Evolutionary conservation across 2,329 filamentous ascomycete species (phyloP).

Genomic region (Xylariaceae sp.): DNA sequence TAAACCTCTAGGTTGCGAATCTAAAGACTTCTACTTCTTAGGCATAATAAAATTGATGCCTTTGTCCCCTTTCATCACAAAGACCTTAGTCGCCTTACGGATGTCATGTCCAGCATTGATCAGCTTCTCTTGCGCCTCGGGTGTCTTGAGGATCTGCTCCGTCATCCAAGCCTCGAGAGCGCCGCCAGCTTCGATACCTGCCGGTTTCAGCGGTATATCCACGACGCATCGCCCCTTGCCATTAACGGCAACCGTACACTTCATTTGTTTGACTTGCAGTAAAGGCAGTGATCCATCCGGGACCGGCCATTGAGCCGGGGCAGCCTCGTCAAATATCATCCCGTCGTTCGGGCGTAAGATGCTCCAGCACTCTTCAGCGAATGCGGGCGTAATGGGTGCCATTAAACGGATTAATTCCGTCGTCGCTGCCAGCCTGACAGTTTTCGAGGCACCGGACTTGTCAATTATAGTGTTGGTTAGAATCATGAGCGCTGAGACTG

Average conservation of each 20-base stretch:
- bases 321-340: slow-evolving; percentile 41
- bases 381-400: slow-evolving; percentile 72
- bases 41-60: slow-evolving; percentile 65
- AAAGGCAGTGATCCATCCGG: slow-evolving; percentile 46
- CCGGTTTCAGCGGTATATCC: slow-evolving; percentile 52
- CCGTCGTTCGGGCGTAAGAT: slow-evolving; percentile 40
- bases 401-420: slow-evolving; percentile 62
- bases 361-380: slow-evolving; percentile 77
- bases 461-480: slow-evolving; percentile 65
- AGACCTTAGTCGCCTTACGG: slow-evolving; percentile 31
- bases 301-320: slow-evolving; percentile 50
- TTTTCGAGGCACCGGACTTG: slow-evolving; percentile 36
- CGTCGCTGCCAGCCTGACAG: slow-evolving; percentile 45
- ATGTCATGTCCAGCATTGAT: slow-evolving; percentile 41
- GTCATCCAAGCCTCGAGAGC: slow-evolving; percentile 56
- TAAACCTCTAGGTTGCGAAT: background rate
- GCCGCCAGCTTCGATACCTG: slow-evolving; percentile 31
- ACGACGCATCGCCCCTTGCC: slow-evolving; percentile 68
- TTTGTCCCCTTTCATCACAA: slow-evolving; percentile 50
- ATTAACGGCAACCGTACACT: slow-evolving; percentile 69
- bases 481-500: slow-evolving; percentile 76
- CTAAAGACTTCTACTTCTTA: background rate
- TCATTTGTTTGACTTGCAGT: slow-evolving; percentile 45
- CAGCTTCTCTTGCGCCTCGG: slow-evolving; percentile 55
- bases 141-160: slow-evolving; percentile 53